Conservation (phyloP, 495 filamentous ascomycete genomes). For the Aspergillus affinis region DNA sequence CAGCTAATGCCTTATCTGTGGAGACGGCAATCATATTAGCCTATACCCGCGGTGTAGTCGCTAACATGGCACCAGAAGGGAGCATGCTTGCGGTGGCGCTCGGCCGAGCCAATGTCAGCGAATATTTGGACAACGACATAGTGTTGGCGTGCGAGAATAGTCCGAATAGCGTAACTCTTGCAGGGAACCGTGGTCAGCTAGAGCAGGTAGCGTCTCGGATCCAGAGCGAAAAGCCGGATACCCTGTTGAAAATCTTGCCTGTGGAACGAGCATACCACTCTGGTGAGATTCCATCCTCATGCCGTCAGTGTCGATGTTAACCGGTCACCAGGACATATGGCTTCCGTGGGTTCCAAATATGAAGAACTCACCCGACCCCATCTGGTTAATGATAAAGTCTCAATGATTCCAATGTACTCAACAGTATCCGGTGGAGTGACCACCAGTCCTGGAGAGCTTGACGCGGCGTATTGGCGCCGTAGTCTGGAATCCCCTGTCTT, state of each 20-base stretch:
- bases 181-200: constrained; percentile 33
- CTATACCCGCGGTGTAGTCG: constrained; percentile 19
- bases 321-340: constrained; percentile 19
- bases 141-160: constrained; percentile 22
- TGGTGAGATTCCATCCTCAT: constrained; percentile 28
- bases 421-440: constrained; percentile 30
- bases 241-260: constrained; percentile 27
- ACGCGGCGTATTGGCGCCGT: constrained; percentile 45
- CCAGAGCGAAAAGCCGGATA: constrained; percentile 17
- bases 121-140: constrained; percentile 7
- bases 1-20: constrained; percentile 17
- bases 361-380: constrained; percentile 21
- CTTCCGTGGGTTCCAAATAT: constrained; percentile 11
- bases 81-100: constrained; percentile 40
- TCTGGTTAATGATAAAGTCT: neutral
- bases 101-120: constrained; percentile 14
- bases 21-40: constrained; percentile 17
- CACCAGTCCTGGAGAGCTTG: constrained; percentile 14
- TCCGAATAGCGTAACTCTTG: constrained; percentile 24
- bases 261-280: constrained; percentile 52
- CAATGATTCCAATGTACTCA: constrained; percentile 25
- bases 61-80: neutral
- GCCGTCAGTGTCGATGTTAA: constrained; percentile 7
- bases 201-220: constrained; percentile 34
- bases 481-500: constrained; percentile 41